Evolutionary conservation across 2,329 filamentous ascomycete species (phyloP).

Genomic region (Botrytis hyacinthi): DNA sequence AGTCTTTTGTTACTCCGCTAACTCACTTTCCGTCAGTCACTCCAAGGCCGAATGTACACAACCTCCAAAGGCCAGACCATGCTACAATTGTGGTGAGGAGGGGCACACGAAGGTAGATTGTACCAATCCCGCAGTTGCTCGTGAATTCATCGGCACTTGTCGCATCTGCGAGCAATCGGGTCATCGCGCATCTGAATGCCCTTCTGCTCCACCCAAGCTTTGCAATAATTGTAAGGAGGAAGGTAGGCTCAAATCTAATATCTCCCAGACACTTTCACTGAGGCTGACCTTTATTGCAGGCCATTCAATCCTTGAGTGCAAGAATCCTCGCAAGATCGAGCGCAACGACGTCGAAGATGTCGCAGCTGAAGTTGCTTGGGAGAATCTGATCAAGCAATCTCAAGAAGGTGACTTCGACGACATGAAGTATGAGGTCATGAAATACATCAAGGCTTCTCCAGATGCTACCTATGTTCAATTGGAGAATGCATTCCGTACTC

Average conservation of each 20-base stretch:
- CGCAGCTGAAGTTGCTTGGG: conserved; percentile 57
- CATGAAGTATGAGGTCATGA: conserved; percentile 56
- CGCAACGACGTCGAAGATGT: conserved; percentile 50
- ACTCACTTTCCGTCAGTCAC: conserved; percentile 20
- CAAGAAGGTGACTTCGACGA: conserved; percentile 58
- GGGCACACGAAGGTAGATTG: conserved; percentile 66
- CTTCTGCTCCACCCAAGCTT: conserved; percentile 52
- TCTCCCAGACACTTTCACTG: neutral
- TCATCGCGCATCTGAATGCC: conserved; percentile 62
- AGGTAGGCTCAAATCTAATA: conserved; percentile 44
- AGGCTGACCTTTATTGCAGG: conserved; percentile 42
- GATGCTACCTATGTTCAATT: conserved; percentile 58
- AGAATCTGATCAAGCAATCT: conserved; percentile 52
- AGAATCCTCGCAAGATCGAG: conserved; percentile 58
- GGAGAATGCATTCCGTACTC: conserved; percentile 57
- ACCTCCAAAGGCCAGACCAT: conserved; percentile 29
- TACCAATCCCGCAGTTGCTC: conserved; percentile 50
- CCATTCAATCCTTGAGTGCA: conserved; percentile 56
- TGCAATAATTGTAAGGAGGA: conserved; percentile 63
- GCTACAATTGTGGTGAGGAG: conserved; percentile 59
- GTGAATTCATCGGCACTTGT: conserved; percentile 56
- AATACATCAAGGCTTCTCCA: conserved; percentile 61
- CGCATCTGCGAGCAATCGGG: conserved; percentile 54
- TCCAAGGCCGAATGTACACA: conserved; percentile 30
- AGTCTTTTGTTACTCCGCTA: neutral